These are phyloP conservation scores for Blastocystis sp. DNA, from an alignment of 352 stramenopile species.

Conservation along the genomic window DNA sequence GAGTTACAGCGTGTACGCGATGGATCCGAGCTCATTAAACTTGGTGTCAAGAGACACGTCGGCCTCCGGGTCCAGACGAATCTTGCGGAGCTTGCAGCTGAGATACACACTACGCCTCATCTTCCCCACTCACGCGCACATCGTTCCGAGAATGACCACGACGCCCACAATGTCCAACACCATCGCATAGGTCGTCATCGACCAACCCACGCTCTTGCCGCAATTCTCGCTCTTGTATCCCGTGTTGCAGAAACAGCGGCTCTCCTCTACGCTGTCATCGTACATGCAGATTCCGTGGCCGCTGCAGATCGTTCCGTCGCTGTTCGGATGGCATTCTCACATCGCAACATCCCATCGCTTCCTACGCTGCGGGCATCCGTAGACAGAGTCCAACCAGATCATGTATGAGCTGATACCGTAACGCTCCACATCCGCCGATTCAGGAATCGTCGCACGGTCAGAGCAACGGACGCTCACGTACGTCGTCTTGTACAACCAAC, in stretches of 20 bases:
- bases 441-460: not conserved
- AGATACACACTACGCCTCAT: slow-evolving; percentile 21
- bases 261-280: not conserved
- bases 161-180: slow-evolving; percentile 45
- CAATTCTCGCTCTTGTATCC: slow-evolving; percentile 32
- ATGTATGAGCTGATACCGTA: slow-evolving; percentile 3
- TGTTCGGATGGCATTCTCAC: not conserved
- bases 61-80: slow-evolving; percentile 33
- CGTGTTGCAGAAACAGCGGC: slow-evolving; percentile 53
- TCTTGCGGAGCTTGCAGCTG: slow-evolving; percentile 35
- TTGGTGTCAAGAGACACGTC: slow-evolving; percentile 46
- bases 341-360: not conserved
- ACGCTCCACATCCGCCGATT: not conserved
- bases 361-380: slow-evolving; percentile 41
- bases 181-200: slow-evolving; percentile 27
- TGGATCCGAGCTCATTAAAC: slow-evolving; percentile 45
- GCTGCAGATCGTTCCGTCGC: slow-evolving; percentile 1
- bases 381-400: slow-evolving; percentile 48
- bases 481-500: not conserved
- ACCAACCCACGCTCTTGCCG: slow-evolving; percentile 42
- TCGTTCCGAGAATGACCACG: slow-evolving; percentile 4
- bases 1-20: slow-evolving; percentile 44
- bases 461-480: slow-evolving; percentile 11
- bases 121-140: not conserved
- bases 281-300: slow-evolving; percentile 47